phyloP scores from a whole-genome alignment of 2,329 filamentous ascomycete genomes.

The Elsinoe necatrix region DNA sequence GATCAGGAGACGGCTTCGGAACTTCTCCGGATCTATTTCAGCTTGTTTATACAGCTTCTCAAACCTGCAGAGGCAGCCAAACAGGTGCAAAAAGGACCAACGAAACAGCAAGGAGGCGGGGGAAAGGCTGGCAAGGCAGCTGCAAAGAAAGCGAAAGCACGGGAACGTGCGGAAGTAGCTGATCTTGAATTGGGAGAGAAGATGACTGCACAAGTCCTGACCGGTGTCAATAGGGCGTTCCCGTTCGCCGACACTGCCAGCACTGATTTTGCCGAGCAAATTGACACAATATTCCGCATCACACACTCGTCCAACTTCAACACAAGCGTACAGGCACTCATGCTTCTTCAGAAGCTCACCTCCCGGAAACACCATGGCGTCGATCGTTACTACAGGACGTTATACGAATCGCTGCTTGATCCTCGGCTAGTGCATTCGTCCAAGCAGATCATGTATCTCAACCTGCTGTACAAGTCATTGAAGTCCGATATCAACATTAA shows the following conservation, averaged over 20 bases:
- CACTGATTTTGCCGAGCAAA: conserved; percentile 71
- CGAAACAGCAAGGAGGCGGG: conserved; percentile 45
- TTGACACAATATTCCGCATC: conserved; percentile 90
- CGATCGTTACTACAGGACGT: conserved; percentile 87
- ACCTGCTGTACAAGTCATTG: conserved; percentile 77
- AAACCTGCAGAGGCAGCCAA: conserved; percentile 49
- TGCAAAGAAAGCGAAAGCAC: conserved; percentile 34
- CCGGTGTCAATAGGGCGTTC: conserved; percentile 90
- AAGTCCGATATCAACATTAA: conserved; percentile 87
- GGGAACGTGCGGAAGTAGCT: conserved; percentile 35
- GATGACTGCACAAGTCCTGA: conserved; percentile 81
- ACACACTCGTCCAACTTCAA: conserved; percentile 99
- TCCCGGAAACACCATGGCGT: conserved; percentile 69
- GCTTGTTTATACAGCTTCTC: conserved; percentile 72
- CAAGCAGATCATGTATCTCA: conserved; percentile 92
- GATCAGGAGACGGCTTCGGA: conserved; percentile 74
- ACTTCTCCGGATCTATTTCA: conserved; percentile 85
- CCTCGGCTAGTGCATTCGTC: conserved; percentile 81
- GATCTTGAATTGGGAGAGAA: conserved; percentile 72
- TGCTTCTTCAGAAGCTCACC: conserved; percentile 89
- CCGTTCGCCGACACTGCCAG: conserved; percentile 81
- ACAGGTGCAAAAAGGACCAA: conserved; percentile 22
- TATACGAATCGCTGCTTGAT: conserved; percentile 92
- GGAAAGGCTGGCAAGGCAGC: conserved; percentile 37
- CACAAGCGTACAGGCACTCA: conserved; percentile 89